A percentile compares a stretch with the other conserved stretches of the same genome.
Evolutionary conservation across 2,329 filamentous ascomycete genomes (phyloP).

Genomic region (Colletotrichum godetiae): DNA sequence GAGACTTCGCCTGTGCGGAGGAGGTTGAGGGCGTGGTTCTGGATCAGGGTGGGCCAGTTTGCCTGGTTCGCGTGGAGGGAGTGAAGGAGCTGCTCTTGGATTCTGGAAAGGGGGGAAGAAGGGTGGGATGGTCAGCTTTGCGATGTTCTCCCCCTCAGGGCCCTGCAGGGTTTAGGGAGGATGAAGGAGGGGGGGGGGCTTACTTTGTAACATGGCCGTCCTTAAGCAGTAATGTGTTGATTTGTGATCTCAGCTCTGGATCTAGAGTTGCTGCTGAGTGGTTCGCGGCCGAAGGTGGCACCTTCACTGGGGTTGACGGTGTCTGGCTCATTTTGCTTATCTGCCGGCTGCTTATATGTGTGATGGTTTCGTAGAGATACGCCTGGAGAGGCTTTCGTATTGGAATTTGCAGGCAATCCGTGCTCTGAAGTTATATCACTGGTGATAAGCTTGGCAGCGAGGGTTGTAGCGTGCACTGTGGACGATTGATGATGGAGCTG

Average conservation of each 20-base stretch:
- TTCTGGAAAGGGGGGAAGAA: constrained; percentile 52
- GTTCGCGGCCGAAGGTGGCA: constrained; percentile 67
- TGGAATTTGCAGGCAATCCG: neutral
- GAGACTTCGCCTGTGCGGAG: constrained; percentile 69
- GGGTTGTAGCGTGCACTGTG: neutral
- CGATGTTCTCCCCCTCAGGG: neutral
- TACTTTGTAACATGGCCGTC: constrained; percentile 72
- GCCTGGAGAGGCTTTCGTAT: neutral
- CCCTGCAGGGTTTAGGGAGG: neutral
- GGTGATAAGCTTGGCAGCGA: neutral
- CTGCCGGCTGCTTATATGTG: constrained; percentile 1
- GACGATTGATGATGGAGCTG: neutral
- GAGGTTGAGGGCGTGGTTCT: constrained; percentile 69
- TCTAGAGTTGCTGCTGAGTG: constrained; percentile 72
- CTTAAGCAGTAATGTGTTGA: constrained; percentile 68
- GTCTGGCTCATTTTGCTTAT: constrained; percentile 50
- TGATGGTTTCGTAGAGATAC: neutral
- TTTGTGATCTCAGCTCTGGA: constrained; percentile 70
- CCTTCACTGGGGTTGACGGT: constrained; percentile 68
- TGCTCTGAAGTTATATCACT: neutral
- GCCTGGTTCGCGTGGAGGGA: constrained; percentile 67
- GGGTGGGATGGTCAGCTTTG: constrained; percentile 2
- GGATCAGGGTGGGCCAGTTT: constrained; percentile 73
- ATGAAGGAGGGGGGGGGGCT: constrained; percentile 36
- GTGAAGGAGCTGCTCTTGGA: constrained; percentile 73